These are phyloP conservation scores for Pyrenopolyporus hunteri DNA, from an alignment of 495 filamentous ascomycete genomes.

Conservation along the genomic window DNA sequence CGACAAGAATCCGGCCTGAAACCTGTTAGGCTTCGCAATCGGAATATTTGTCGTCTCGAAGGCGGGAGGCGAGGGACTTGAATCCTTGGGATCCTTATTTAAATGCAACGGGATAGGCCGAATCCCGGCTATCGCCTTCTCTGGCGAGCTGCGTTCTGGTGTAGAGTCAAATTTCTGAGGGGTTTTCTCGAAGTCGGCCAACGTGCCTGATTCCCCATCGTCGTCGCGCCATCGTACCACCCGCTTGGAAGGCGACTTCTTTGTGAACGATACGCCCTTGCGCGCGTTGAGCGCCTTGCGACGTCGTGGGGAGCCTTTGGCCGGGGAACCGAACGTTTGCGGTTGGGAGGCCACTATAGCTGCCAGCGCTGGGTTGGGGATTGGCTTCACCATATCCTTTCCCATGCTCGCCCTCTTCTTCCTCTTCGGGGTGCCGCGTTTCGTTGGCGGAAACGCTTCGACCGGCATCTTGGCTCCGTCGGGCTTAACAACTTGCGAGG, in stretches of 20 bases:
- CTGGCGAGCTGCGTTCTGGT: conserved; percentile 52
- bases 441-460: conserved; percentile 69
- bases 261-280: conserved; percentile 84
- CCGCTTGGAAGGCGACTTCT: conserved; percentile 73
- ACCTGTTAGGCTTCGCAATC: conserved; percentile 72
- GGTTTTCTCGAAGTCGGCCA: conserved; percentile 90
- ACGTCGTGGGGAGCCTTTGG: conserved; percentile 80
- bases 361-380: conserved; percentile 44
- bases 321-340: conserved; percentile 52
- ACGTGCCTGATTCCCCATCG: conserved; percentile 73
- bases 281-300: conserved; percentile 68
- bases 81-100: conserved; percentile 54
- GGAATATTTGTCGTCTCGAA: conserved; percentile 49
- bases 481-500: conserved; percentile 86
- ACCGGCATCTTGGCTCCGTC: conserved; percentile 72
- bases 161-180: conserved; percentile 69
- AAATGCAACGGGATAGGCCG: conserved; percentile 50
- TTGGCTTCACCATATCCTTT: conserved; percentile 43
- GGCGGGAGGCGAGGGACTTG: conserved; percentile 63
- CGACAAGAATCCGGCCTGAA: conserved; percentile 88
- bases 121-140: conserved; percentile 36
- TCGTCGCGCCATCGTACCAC: conserved; percentile 94
- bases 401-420: conserved; percentile 62
- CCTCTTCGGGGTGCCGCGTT: conserved; percentile 73
- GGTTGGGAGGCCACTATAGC: conserved; percentile 47